A percentile compares a stretch with the other conserved stretches of the same genome.
phyloP scores from a whole-genome alignment of 2,329 filamentous ascomycete genomes.

The Penicillium corylophilum region DNA sequence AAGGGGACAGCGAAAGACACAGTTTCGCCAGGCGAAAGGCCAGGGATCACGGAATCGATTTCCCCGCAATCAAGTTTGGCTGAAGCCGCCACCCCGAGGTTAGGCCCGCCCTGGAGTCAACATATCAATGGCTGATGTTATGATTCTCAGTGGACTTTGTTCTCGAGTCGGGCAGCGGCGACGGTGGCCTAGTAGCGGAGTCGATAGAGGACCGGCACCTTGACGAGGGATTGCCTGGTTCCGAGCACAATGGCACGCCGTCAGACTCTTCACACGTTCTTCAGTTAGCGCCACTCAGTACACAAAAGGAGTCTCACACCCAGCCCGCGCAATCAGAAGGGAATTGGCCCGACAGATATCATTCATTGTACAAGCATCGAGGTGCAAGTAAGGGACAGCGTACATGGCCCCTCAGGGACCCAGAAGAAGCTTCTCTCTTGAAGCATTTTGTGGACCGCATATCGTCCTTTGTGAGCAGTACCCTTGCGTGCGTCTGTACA shows the following conservation, averaged over 20 bases:
- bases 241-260: not conserved
- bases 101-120: not conserved
- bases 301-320: not conserved
- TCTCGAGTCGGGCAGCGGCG: constrained; percentile 20
- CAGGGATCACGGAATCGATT: constrained; percentile 15
- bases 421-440: constrained; percentile 17
- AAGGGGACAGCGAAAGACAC: constrained; percentile 10
- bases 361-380: not conserved
- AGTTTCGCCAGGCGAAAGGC: constrained; percentile 14
- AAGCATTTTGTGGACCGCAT: constrained; percentile 22
- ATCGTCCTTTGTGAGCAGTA: constrained; percentile 18
- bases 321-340: not conserved
- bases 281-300: not conserved
- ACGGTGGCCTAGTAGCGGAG: constrained; percentile 2
- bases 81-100: constrained; percentile 24
- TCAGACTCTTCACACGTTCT: not conserved
- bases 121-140: constrained; percentile 4
- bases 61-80: constrained; percentile 23
- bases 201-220: not conserved
- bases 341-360: not conserved
- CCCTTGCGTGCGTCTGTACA: not conserved
- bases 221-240: not conserved
- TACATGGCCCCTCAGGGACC: constrained; percentile 21
- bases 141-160: constrained; percentile 19
- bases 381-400: constrained; percentile 4